Evolutionary conservation across 495 filamentous ascomycete species (phyloP).

Genomic region (Corynascus novoguineensis): DNA sequence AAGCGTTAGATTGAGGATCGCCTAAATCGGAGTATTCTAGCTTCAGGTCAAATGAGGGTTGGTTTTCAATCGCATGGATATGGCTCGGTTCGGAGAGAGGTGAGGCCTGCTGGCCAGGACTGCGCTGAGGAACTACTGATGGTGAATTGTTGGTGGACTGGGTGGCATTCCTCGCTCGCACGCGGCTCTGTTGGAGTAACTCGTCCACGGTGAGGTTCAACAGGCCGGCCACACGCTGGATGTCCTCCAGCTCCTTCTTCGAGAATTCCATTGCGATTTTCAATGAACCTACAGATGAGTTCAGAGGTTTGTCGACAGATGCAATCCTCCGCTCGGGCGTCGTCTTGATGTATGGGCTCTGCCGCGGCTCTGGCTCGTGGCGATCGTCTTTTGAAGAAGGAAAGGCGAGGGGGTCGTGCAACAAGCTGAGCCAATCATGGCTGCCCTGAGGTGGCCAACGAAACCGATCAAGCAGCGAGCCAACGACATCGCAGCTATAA

Average conservation of each 20-base stretch:
- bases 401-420: constrained; percentile 16
- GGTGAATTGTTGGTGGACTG: background rate
- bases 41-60: background rate
- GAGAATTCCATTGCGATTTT: constrained; percentile 24
- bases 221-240: constrained; percentile 28
- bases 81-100: background rate
- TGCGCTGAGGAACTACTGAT: background rate
- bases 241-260: constrained; percentile 23
- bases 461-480: constrained; percentile 28
- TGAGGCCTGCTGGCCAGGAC: background rate
- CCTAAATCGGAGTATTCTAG: background rate
- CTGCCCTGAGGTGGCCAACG: constrained; percentile 1
- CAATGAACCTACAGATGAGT: background rate
- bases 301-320: background rate
- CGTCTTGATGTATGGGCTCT: constrained; percentile 23
- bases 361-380: constrained; percentile 9
- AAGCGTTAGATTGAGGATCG: background rate
- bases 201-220: constrained; percentile 29
- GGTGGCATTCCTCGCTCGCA: constrained; percentile 5
- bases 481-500: constrained; percentile 18
- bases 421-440: constrained; percentile 20
- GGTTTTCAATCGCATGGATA: background rate
- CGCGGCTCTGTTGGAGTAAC: constrained; percentile 23
- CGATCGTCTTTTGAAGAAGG: constrained; percentile 6
- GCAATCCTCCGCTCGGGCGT: background rate